Base-by-base conservation (phyloP, 2,329 filamentous ascomycete species). In the Lecanoromycetidae sp. region DNA sequence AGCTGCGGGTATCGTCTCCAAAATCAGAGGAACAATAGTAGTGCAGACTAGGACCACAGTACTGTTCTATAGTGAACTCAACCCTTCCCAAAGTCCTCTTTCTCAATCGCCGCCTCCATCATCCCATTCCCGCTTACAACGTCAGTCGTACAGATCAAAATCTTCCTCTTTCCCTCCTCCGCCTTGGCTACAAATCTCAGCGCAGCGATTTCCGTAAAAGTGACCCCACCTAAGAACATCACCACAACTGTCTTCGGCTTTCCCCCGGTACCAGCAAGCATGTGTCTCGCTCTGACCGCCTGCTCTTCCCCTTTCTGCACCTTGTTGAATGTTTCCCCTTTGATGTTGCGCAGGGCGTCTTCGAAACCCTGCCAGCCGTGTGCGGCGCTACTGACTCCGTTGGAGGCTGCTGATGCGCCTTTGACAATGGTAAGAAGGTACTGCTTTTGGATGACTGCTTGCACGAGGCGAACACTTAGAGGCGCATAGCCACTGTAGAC, bases 401-500 rank as follows among this genome's bases (percentile, higher is more conserved):
- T 41, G 37, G 45, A 43, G 17, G 32, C 23, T 17, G 69, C 74
- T 50, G 71, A 71, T 13, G 74, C 75, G 25, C 83, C 82, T 56
- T 77, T 80, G 44, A 77, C 80, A 9, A 88, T 74, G 4, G 76
- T 79, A 48, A 81, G 70, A 25, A 98, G 70, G 55, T 88, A 84
- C 48, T 86, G 79, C 63, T 98, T 98, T 63, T 96, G 88, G 39
- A 98, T 67, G 41, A 96, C 77, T 60, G 86, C 91, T 64, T 98
- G 93, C 5, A 98, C 82, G 4, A 98, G 76, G 13, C 91, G 81
- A 45, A 96, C 77, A 36, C 86, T 94, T 10, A 98, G 74, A 0
- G 91, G 93, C 4, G 93, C 91, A 61, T 96, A 98, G 44, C 91
- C 93, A 54, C 86, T 94, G 66, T 96, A 98, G 9, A 95, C 88